Percentiles rank a stretch among this genome's conserved stretches.
phyloP scores from a whole-genome alignment of 2,329 filamentous ascomycete genomes.

The Cryoendolithus antarcticus region DNA sequence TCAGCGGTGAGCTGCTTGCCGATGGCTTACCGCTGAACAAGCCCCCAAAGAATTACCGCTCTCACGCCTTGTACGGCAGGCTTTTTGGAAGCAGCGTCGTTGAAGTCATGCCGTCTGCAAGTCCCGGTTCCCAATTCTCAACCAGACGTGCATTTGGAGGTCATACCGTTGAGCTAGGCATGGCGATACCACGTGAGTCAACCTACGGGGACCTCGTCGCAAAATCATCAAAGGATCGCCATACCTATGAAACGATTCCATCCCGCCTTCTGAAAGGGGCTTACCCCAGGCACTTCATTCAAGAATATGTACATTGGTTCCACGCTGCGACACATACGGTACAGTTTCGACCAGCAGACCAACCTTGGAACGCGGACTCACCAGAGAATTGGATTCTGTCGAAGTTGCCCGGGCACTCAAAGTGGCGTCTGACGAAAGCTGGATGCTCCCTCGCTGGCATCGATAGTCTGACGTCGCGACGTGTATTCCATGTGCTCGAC shows the following conservation, averaged over 20 bases:
- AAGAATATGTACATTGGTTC: conserved; percentile 49
- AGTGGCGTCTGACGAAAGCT: conserved; percentile 23
- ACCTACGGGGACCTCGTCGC: conserved; percentile 28
- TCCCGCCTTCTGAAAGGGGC: conserved; percentile 26
- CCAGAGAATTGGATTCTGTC: conserved; percentile 8
- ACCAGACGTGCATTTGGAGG: conserved; percentile 26
- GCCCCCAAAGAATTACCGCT: conserved; percentile 40
- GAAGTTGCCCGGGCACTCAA: conserved; percentile 29
- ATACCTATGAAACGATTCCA: conserved; percentile 27
- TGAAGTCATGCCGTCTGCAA: conserved; percentile 37
- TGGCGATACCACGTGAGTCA: conserved; percentile 19
- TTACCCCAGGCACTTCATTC: conserved; percentile 39
- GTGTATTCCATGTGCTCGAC: conserved; percentile 37
- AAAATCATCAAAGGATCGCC: conserved; percentile 22
- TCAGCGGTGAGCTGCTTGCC: conserved; percentile 38
- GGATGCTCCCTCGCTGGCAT: conserved; percentile 5
- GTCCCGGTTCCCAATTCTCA: conserved; percentile 43
- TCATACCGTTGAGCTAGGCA: conserved; percentile 44
- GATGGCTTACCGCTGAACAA: conserved; percentile 38
- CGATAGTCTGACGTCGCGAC: conserved; percentile 28
- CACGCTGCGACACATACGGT: conserved; percentile 34
- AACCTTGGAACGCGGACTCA: conserved; percentile 11
- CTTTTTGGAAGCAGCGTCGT: conserved; percentile 45
- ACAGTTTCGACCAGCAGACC: conserved; percentile 34
- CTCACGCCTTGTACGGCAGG: conserved; percentile 31